Conservation (phyloP, 768 basidiomycete genomes). For the Daedaleopsis sinensis region DNA sequence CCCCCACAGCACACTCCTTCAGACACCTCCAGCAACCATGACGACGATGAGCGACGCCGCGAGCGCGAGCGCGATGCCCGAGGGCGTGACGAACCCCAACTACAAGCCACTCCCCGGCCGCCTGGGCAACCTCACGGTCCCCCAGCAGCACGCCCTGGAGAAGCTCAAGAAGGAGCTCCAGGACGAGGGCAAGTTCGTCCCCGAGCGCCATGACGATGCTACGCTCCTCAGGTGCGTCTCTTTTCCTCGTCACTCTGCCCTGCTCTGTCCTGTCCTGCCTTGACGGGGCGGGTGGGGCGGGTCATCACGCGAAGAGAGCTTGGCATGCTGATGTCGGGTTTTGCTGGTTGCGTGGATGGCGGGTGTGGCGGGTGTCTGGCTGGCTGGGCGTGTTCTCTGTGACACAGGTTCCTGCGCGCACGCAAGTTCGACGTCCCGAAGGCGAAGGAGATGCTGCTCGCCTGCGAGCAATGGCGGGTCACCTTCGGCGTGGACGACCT, state of each 20-base stretch:
- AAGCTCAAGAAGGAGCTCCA: slow-evolving; percentile 67
- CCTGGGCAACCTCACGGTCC: slow-evolving; percentile 72
- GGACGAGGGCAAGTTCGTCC: slow-evolving; percentile 61
- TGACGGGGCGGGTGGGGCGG: too few species aligned
- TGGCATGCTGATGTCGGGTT: neutral
- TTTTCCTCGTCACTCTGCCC: neutral
- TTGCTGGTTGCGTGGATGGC: neutral
- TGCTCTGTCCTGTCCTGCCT: too few species aligned
- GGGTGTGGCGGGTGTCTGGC: neutral
- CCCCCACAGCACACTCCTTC: neutral
- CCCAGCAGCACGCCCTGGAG: slow-evolving; percentile 67
- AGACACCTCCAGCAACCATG: neutral
- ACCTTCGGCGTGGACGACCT: slow-evolving; percentile 83
- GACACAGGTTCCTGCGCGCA: slow-evolving; percentile 80
- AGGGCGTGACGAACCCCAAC: slow-evolving; percentile 62
- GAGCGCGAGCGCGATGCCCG: slow-evolving; percentile 57
- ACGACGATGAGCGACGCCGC: slow-evolving; percentile 31
- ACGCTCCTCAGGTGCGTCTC: slow-evolving; percentile 60
- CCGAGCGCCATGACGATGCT: slow-evolving; percentile 71
- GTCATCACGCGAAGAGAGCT: too few species aligned
- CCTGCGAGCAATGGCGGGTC: slow-evolving; percentile 87
- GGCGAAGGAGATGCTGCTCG: slow-evolving; percentile 83
- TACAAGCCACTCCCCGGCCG: slow-evolving; percentile 73
- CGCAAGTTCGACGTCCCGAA: slow-evolving; percentile 86
- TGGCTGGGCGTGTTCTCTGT: neutral